These are phyloP conservation scores for Naganishia sp. DNA, from an alignment of 1,284 basidiomycete species.

Conservation along the genomic window DNA sequence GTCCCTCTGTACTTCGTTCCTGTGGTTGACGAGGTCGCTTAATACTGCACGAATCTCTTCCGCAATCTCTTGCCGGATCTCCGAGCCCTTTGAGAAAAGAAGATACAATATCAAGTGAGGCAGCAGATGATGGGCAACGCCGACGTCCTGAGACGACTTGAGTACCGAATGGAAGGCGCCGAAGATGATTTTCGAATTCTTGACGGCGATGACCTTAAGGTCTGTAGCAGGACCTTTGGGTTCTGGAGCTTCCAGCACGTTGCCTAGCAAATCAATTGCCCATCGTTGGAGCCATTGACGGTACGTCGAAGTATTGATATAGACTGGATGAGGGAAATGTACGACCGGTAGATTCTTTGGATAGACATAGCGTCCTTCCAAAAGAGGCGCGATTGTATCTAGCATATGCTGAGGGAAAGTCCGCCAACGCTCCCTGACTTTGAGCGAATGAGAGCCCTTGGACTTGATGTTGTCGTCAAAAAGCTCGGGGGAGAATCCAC, in stretches of 20 bases:
- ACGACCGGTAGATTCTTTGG: constrained; percentile 41
- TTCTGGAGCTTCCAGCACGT: constrained; percentile 42
- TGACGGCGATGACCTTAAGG: constrained; percentile 30
- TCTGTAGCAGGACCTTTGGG: constrained; percentile 21
- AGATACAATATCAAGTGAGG: constrained; percentile 89
- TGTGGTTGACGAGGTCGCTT: constrained; percentile 75
- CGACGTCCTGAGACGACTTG: constrained; percentile 77
- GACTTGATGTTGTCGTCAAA: constrained; percentile 39
- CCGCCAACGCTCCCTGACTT: constrained; percentile 75
- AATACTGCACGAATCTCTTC: constrained; percentile 79
- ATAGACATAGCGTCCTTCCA: constrained; percentile 67
- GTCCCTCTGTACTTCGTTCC: constrained; percentile 61
- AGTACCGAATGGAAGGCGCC: constrained; percentile 76
- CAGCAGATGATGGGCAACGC: constrained; percentile 83
- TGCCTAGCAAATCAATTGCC: constrained; percentile 81
- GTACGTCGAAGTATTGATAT: constrained; percentile 73
- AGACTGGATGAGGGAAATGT: constrained; percentile 65
- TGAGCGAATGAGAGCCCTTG: constrained; percentile 62
- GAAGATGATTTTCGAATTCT: constrained; percentile 70
- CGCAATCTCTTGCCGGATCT: constrained; percentile 67
- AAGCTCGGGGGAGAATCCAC: constrained; percentile 70
- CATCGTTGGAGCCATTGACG: constrained; percentile 95
- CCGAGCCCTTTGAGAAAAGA: constrained; percentile 52
- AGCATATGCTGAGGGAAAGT: constrained; percentile 72
- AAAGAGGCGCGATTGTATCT: constrained; percentile 84